Evolutionary conservation across 768 basidiomycete species (phyloP).

Genomic region (Mycena alexandri): DNA sequence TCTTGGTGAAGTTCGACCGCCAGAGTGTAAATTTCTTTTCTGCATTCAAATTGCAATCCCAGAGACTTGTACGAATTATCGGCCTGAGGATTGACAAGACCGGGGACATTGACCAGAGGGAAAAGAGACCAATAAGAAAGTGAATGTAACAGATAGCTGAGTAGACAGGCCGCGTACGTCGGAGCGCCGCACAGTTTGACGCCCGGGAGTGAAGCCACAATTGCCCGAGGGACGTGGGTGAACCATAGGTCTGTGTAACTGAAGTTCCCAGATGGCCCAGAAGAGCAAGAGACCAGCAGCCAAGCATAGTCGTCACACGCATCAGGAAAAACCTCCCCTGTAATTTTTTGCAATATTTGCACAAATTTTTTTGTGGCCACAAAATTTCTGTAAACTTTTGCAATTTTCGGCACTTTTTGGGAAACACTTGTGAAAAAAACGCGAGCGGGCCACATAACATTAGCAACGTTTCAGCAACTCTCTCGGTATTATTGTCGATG

Average conservation of each 20-base stretch:
- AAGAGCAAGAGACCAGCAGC: too few relatives aligned
- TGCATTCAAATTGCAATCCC: slow-evolving; percentile 8
- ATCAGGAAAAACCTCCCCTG: too few relatives aligned
- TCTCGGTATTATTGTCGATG: too few relatives aligned
- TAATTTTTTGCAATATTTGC: too few relatives aligned
- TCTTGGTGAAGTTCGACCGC: slow-evolving; percentile 13
- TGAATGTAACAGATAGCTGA: slow-evolving; percentile 11
- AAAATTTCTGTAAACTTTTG: too few relatives aligned
- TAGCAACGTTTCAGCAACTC: too few relatives aligned
- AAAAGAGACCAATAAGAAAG: slow-evolving; percentile 2
- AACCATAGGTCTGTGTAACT: slow-evolving; percentile 10
- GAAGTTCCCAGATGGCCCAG: not conserved
- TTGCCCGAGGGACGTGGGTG: slow-evolving; percentile 7
- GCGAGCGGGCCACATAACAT: too few relatives aligned
- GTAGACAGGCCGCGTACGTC: slow-evolving; percentile 15
- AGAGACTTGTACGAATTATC: slow-evolving; percentile 1
- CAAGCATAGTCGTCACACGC: not conserved
- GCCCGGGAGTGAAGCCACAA: slow-evolving; percentile 12
- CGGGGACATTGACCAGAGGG: not conserved
- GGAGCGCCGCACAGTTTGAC: slow-evolving; percentile 15
- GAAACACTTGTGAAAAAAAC: too few relatives aligned
- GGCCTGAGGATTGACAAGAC: not conserved
- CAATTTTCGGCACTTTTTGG: too few relatives aligned
- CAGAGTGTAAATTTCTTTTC: slow-evolving; percentile 2
- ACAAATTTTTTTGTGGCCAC: too few relatives aligned